Conservation (phyloP, 495 filamentous ascomycete species). For the Cudoniella acicularis region DNA sequence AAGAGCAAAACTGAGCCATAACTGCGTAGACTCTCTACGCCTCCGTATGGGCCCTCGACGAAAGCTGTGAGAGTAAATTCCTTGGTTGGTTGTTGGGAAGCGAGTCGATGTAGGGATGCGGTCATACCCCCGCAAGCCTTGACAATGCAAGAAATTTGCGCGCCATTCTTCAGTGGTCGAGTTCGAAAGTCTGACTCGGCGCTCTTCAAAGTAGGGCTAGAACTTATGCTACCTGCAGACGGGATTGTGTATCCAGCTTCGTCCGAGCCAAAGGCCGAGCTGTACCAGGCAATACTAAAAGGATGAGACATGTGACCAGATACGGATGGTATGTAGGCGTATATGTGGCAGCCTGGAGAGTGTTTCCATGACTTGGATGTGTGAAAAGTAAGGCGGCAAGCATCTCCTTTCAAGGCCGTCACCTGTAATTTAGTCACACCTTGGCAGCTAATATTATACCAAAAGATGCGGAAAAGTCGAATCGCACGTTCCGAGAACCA, state of each 20-base stretch:
- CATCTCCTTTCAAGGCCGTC: conserved; percentile 74
- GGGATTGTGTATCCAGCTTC: conserved; percentile 6
- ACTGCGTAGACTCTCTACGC: conserved; percentile 70
- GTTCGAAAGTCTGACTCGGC: neutral
- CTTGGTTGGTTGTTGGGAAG: conserved; percentile 34
- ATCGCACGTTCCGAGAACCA: conserved; percentile 71
- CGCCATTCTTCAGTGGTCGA: neutral
- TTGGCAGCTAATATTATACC: conserved; percentile 58
- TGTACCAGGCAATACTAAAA: conserved; percentile 84
- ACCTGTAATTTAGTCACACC: conserved; percentile 65
- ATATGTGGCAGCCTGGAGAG: conserved; percentile 77
- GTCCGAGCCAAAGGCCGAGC: conserved; percentile 31
- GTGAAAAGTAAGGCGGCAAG: conserved; percentile 74
- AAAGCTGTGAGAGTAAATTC: conserved; percentile 37
- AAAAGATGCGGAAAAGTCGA: conserved; percentile 51
- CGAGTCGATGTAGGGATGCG: conserved; percentile 64
- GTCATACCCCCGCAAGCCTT: conserved; percentile 84
- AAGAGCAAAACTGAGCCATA: conserved; percentile 87
- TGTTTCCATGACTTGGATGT: conserved; percentile 71
- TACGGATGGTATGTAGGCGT: conserved; percentile 72
- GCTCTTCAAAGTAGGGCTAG: conserved; percentile 24
- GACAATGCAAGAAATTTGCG: conserved; percentile 69
- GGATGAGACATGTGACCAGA: conserved; percentile 82
- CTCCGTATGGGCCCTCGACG: conserved; percentile 84
- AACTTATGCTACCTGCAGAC: neutral